Conservation (phyloP, 2,329 filamentous ascomycete genomes). For the Aspergillus sp. region DNA sequence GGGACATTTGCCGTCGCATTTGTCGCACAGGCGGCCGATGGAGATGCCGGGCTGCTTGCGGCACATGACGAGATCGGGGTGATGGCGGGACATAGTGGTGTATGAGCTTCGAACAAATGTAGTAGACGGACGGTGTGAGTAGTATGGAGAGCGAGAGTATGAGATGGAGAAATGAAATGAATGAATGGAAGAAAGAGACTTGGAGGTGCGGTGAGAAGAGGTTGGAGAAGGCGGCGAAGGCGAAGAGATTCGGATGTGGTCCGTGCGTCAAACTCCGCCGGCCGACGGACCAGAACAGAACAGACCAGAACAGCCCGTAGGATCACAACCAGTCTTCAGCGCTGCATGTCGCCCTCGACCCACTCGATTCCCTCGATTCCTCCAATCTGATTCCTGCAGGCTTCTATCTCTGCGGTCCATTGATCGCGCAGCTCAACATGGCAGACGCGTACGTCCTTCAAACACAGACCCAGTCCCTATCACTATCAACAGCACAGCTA, state of each 20-base stretch:
- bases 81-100: constrained; percentile 77
- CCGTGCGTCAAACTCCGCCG: constrained; percentile 22
- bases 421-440: neutral
- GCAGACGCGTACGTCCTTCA: neutral
- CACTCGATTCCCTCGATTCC: neutral
- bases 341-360: neutral
- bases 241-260: constrained; percentile 33
- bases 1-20: constrained; percentile 99
- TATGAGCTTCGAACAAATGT: neutral
- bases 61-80: constrained; percentile 99
- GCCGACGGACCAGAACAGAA: neutral
- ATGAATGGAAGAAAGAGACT: no score
- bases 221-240: neutral
- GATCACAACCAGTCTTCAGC: no score
- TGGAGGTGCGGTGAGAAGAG: neutral
- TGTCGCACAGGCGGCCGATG: constrained; percentile 98
- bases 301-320: neutral
- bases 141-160: neutral
- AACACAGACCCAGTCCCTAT: neutral
- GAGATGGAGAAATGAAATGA: no score
- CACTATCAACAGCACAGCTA: no score
- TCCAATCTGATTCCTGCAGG: neutral
- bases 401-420: no score
- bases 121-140: neutral
- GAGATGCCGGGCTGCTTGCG: constrained; percentile 97